Evolutionary conservation across 1,139 yeast genomes (phyloP).

Genomic region (Debaryomycetaceae sp.): DNA sequence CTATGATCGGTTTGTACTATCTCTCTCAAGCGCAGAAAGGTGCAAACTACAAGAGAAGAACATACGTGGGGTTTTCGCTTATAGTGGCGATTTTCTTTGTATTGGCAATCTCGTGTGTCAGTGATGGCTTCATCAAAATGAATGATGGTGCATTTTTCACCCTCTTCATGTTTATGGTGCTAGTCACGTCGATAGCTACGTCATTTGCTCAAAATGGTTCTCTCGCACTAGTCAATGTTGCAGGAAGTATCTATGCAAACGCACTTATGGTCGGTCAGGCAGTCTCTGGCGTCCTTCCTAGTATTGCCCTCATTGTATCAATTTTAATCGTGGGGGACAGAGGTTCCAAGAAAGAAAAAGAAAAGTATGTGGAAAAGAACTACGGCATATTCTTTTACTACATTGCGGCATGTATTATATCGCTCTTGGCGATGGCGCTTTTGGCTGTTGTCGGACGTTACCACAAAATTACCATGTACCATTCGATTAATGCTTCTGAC

Average conservation of each 20-base stretch:
- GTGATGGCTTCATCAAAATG: conserved; percentile 36
- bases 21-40: conserved; percentile 66
- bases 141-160: conserved; percentile 39
- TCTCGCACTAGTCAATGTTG: conserved; percentile 79
- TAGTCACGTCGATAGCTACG: conserved; percentile 61
- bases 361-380: conserved; percentile 33
- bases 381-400: conserved; percentile 62
- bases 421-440: conserved; percentile 45
- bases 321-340: conserved; percentile 43
- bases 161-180: conserved; percentile 55
- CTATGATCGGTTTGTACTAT: conserved; percentile 57
- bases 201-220: conserved; percentile 85
- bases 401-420: conserved; percentile 64
- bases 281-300: conserved; percentile 86
- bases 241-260: conserved; percentile 77
- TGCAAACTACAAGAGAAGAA: conserved; percentile 61
- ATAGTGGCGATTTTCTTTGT: conserved; percentile 56
- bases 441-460: conserved; percentile 30
- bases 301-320: conserved; percentile 67
- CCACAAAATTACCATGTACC: conserved; percentile 19
- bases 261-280: conserved; percentile 96
- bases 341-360: conserved; percentile 11
- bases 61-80: conserved; percentile 55
- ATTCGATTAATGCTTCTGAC: conserved; percentile 13
- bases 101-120: conserved; percentile 50